These are phyloP conservation scores for Penicillium thymicola DNA, from an alignment of 2,329 filamentous ascomycete genomes.

Conservation along the genomic window DNA sequence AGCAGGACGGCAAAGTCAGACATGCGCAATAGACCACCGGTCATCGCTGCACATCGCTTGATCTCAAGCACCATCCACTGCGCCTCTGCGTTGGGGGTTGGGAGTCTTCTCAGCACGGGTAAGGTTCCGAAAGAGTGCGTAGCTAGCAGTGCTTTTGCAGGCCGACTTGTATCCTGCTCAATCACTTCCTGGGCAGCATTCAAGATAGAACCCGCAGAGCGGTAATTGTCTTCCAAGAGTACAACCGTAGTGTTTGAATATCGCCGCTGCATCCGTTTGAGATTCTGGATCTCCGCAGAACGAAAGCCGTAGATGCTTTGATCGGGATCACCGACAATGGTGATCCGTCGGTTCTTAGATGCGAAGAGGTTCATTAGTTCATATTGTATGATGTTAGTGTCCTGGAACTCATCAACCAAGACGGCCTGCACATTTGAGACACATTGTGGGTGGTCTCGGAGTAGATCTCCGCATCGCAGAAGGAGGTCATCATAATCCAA, in stretches of 20 bases:
- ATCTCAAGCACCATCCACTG: conserved; percentile 88
- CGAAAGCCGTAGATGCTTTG: conserved; percentile 98
- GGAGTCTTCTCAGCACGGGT: conserved; percentile 75
- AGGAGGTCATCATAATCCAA: conserved; percentile 95
- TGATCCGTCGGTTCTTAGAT: conserved; percentile 69
- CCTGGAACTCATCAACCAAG: conserved; percentile 95
- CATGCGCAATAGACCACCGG: conserved; percentile 67
- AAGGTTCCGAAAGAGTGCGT: conserved; percentile 75
- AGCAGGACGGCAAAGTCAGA: conserved; percentile 83
- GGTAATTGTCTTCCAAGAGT: conserved; percentile 88
- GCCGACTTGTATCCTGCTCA: conserved; percentile 78
- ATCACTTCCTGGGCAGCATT: conserved; percentile 79
- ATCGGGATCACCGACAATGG: conserved; percentile 93
- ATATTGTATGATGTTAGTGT: conserved; percentile 93
- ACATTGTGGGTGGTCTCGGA: conserved; percentile 70
- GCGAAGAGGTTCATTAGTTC: conserved; percentile 89
- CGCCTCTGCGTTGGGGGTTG: conserved; percentile 69
- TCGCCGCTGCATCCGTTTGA: conserved; percentile 71
- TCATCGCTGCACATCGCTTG: conserved; percentile 65
- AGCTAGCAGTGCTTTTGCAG: conserved; percentile 73
- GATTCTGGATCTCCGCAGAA: conserved; percentile 85
- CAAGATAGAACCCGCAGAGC: conserved; percentile 83
- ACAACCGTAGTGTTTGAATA: conserved; percentile 78
- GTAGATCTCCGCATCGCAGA: conserved; percentile 74
- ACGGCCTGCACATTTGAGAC: conserved; percentile 88